Conservation (phyloP, 129 eudicot species). For the Helianthus tuberosus region DNA sequence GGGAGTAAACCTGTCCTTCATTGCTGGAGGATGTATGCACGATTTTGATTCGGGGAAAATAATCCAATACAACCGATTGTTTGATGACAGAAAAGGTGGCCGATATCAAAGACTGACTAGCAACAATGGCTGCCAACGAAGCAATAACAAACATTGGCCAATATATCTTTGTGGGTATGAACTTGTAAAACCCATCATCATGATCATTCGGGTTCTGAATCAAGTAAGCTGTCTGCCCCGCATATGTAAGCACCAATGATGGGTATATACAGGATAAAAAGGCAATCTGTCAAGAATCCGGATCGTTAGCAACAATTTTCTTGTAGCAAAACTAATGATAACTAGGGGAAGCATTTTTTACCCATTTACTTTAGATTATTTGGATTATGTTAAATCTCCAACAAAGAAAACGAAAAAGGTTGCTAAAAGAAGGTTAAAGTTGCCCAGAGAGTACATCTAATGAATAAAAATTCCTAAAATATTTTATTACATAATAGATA, state of each 20-base stretch:
- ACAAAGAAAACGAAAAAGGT: not conserved
- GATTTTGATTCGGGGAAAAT: conserved; percentile 72
- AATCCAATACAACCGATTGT: conserved; percentile 71
- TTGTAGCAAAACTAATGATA: not conserved
- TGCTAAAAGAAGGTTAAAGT: not conserved
- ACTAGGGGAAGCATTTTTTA: not conserved
- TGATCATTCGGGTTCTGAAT: conserved; percentile 62
- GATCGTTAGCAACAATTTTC: conserved; percentile 8
- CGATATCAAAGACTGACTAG: conserved; percentile 75
- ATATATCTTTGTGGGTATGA: conserved; percentile 53
- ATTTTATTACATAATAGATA: not conserved
- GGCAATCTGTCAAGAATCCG: conserved; percentile 44
- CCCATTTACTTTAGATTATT: not conserved
- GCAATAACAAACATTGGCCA: conserved; percentile 75
- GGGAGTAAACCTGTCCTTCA: conserved; percentile 82
- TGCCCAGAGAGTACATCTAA: not conserved
- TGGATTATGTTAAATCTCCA: not conserved
- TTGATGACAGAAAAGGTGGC: conserved; percentile 76
- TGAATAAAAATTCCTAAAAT: not conserved
- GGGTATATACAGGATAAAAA: conserved; percentile 62
- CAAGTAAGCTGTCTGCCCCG: conserved; percentile 76
- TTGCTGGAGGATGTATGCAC: conserved; percentile 68
- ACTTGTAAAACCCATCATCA: conserved; percentile 64
- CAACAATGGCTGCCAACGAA: conserved; percentile 65
- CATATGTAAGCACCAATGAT: conserved; percentile 63